Conservation (phyloP, 257 asterid species). For the Schizonepeta tenuifolia region DNA sequence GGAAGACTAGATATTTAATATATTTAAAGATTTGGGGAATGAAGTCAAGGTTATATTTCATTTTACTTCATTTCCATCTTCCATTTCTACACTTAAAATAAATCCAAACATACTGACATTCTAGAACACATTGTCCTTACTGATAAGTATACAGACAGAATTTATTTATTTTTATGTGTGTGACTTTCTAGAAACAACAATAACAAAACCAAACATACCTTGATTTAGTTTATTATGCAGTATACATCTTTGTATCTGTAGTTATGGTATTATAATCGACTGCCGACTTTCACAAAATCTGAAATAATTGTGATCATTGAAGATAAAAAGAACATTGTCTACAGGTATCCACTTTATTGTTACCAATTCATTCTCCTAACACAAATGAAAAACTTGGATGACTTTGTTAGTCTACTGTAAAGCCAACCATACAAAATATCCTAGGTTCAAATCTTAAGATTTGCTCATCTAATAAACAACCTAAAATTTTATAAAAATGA, state of each 20-base stretch:
- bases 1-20: not conserved
- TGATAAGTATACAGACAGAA: not conserved
- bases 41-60: not conserved
- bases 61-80: not conserved
- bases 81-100: not conserved
- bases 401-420: not conserved
- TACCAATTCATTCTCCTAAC: not conserved
- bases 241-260: not conserved
- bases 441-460: not conserved
- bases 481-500: not conserved
- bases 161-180: no score
- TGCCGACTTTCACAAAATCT: not conserved
- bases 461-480: not conserved
- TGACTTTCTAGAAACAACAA: not conserved
- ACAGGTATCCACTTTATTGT: not conserved
- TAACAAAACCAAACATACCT: not conserved
- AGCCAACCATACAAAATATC: not conserved
- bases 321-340: not conserved
- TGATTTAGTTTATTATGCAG: not conserved
- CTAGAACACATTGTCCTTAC: not conserved
- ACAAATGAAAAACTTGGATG: not conserved
- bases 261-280: not conserved
- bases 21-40: not conserved
- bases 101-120: not conserved
- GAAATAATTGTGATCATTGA: not conserved